phyloP scores from a whole-genome alignment of 2,329 filamentous ascomycete genomes.

The Phialophora expanda region DNA sequence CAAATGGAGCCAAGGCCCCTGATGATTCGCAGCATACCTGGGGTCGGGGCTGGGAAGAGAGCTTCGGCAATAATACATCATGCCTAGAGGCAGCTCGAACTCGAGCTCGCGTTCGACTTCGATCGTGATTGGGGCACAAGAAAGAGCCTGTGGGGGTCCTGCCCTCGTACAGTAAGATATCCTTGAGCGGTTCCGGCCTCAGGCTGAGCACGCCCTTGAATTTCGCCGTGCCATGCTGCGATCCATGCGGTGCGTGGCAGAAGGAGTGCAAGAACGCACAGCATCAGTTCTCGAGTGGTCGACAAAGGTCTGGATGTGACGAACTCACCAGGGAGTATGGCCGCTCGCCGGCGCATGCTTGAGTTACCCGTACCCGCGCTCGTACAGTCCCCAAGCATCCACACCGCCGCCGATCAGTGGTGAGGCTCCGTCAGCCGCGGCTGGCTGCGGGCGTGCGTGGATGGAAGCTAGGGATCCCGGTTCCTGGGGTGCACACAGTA shows the following conservation, averaged over 20 bases:
- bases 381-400: neutral
- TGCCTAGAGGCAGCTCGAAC: neutral
- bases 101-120: neutral
- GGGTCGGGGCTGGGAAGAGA: neutral
- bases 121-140: neutral
- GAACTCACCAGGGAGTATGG: neutral
- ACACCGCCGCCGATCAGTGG: slow-evolving; percentile 9
- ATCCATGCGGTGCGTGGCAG: too few species aligned
- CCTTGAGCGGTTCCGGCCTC: neutral
- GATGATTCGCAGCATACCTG: neutral
- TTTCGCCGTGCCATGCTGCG: neutral
- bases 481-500: neutral
- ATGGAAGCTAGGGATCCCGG: neutral
- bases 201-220: neutral
- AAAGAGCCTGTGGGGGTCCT: neutral
- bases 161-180: neutral
- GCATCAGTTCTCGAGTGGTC: neutral
- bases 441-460: slow-evolving; percentile 8
- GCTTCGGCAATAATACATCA: neutral
- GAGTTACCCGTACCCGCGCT: neutral
- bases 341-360: neutral
- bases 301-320: neutral
- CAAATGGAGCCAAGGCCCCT: neutral
- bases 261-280: neutral
- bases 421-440: slow-evolving; percentile 1